Evolutionary conservation across 495 filamentous ascomycete species (phyloP).

Genomic region (Hyaloscypha hepaticicola): DNA sequence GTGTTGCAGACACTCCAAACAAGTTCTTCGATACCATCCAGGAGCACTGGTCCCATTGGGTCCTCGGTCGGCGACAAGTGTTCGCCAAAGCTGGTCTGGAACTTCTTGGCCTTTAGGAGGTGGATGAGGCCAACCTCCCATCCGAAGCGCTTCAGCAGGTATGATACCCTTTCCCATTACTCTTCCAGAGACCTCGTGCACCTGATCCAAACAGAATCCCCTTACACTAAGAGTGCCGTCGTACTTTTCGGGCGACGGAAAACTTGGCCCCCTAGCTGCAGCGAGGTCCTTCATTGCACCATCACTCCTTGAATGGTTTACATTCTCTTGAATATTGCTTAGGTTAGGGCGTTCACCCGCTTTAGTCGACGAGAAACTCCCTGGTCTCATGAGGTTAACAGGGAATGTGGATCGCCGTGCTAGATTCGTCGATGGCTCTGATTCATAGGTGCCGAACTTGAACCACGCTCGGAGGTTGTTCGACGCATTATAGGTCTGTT

Average conservation of each 20-base stretch:
- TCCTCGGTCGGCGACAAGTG: slow-evolving; percentile 12
- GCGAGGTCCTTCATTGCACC: neutral
- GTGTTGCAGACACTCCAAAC: slow-evolving; percentile 18
- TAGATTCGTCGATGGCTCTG: neutral
- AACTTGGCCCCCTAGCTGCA: neutral
- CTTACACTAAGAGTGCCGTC: slow-evolving; percentile 12
- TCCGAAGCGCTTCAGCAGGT: neutral
- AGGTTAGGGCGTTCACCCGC: neutral
- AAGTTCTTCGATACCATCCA: slow-evolving; percentile 22
- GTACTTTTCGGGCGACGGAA: neutral
- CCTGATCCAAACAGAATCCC: slow-evolving; percentile 7
- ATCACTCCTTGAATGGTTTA: neutral
- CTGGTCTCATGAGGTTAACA: neutral
- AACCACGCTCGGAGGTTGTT: neutral
- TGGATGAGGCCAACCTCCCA: slow-evolving; percentile 17
- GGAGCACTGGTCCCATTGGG: slow-evolving; percentile 24
- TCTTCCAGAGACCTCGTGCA: slow-evolving; percentile 8
- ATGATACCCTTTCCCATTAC: slow-evolving; percentile 13
- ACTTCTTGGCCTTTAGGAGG: neutral
- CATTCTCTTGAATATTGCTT: neutral
- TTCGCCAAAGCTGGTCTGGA: slow-evolving; percentile 20
- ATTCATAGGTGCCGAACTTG: slow-evolving; percentile 2
- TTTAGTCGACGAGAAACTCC: neutral
- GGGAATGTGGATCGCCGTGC: neutral
- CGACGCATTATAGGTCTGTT: slow-evolving; percentile 15